Evolutionary conservation across 2,329 filamentous ascomycete genomes (phyloP), one percentile per base, ranked within the genome.

Genomic region (Septoria linicola): DNA sequence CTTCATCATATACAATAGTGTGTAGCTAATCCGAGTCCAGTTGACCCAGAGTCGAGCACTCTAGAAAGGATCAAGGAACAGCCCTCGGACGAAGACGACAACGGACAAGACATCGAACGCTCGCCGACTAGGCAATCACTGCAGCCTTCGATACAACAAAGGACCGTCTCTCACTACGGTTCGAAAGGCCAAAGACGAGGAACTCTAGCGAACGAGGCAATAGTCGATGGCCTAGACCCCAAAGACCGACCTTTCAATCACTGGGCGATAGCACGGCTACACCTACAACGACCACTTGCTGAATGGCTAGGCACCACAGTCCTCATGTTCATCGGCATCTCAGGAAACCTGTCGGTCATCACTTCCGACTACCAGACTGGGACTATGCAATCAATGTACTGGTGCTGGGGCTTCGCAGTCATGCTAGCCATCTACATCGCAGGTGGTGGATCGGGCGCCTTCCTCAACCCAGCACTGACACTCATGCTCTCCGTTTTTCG

Each of bases 221-320:
- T 43, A 6, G 48, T 25, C 19, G 41, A 44, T 8, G 48, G 37
- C 32, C 41, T 52, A 27, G 44, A 46, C 3, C 27, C 47, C 31
- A 43, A 55, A 31, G 31, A 45, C 30, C 20, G 45, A 2, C 53
- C 59, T 1, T 62, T 61, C 53, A 73, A 57, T 55, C 73, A 8
- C n/a, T 87, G 83, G 83, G 76, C 72, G 37, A 72, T 70, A 36
- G 65, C 82, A 36, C 75, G 83, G 21, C 67, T 72, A 13, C 62
- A 70, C 30, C 71, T 79, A 36, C 77, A 78, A 56, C 82, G 85
- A 51, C 78, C 77, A 1, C 80, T 87, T 53, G 81, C 82, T 1
- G 84, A 88, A 19, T 78, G 76, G 73, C 73, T 76, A 19, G 76
- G 73, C 69, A 75, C 73, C 67, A 75, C 59, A 1, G 49, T 61